Conservation (phyloP, 352 stramenopile species). For the Phytophthora hybrid region DNA sequence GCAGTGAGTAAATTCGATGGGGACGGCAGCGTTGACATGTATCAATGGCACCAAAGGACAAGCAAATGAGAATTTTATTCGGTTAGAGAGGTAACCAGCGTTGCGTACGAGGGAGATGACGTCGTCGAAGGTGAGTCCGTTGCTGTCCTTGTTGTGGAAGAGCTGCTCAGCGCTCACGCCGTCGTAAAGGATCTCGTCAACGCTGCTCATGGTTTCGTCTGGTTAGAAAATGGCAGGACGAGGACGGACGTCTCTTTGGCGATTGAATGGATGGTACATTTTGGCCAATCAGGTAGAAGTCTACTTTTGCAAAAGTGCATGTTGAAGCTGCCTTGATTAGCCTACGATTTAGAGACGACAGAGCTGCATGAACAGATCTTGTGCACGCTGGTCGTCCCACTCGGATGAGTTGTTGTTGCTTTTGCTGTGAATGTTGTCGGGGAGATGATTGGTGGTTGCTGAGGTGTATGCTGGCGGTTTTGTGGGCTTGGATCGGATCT, state of each 20-base stretch:
- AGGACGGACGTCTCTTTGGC: slow-evolving; percentile 3
- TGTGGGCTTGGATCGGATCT: slow-evolving; percentile 19
- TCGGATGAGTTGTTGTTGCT: slow-evolving; percentile 29
- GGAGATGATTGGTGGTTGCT: neutral
- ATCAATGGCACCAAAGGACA: slow-evolving; percentile 5
- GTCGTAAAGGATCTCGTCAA: slow-evolving; percentile 59
- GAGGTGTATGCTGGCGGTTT: slow-evolving; percentile 5
- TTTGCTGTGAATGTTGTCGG: neutral
- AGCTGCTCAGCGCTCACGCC: slow-evolving; percentile 78
- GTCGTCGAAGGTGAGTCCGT: slow-evolving; percentile 87
- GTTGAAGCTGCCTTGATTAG: slow-evolving; percentile 24
- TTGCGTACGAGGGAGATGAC: slow-evolving; percentile 80
- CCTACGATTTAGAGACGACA: slow-evolving; percentile 40
- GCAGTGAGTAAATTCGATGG: neutral
- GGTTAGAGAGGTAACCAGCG: neutral
- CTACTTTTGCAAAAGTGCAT: slow-evolving; percentile 4
- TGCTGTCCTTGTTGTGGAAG: slow-evolving; percentile 75
- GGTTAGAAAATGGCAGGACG: slow-evolving; percentile 16
- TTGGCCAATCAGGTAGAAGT: slow-evolving; percentile 23
- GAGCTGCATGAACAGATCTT: slow-evolving; percentile 76
- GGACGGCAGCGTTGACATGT: neutral
- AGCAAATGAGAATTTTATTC: slow-evolving; percentile 14
- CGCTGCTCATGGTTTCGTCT: slow-evolving; percentile 19
- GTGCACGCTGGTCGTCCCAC: slow-evolving; percentile 67
- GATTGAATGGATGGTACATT: slow-evolving; percentile 18